Evolutionary conservation across 2,329 filamentous ascomycete genomes (phyloP), one percentile per base, ranked within the genome.

Genomic region (Elsinoe arachidis): DNA sequence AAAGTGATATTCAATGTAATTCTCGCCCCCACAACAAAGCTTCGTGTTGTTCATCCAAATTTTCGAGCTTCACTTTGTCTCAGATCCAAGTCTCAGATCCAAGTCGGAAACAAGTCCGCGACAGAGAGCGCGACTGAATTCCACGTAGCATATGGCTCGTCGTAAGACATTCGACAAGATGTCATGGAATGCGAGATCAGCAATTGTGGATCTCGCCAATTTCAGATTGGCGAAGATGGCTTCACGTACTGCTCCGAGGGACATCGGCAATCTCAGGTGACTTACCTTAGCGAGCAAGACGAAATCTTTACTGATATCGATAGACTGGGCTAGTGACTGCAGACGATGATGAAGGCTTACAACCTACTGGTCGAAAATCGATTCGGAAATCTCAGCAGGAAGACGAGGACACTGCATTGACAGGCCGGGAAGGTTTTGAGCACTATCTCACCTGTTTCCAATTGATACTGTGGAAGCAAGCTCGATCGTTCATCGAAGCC

Each of bases 391-490:
- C 66, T 39, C 64, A 66, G 6, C 65, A 68, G 54, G 66, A 60
- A 65, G 59, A 55, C 60, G 61, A 63, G 51, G 61, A 58, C 33
- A 11, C 56, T 49, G 78, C 71, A 58, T 76, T 78, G 64, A 75
- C 69, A 5, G 91, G 91, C 41, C 76, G 81, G 47, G 79, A 82
- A 55, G 92, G 87, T 12, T 82, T 84, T 62, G 82, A 87, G 61
- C 80, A 96, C 21, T 96, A 88, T 68, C 76, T 97, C 35, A 87
- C 95, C 68, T 86, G 83, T 61, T 81, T 95, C 59, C 92, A 97
- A 71, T 76, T 96, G 33, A 80, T 97, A 49, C 74, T 99, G 26
- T 84, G 90, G 68, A 88, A 87, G 67, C 92, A 97, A 74, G 74
- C 89, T 14, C 73, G 81, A 66, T 91, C 86, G 78, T 76, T 97